Base-by-base conservation (phyloP, 2,329 filamentous ascomycete species). In the Aspergillus texensis region DNA sequence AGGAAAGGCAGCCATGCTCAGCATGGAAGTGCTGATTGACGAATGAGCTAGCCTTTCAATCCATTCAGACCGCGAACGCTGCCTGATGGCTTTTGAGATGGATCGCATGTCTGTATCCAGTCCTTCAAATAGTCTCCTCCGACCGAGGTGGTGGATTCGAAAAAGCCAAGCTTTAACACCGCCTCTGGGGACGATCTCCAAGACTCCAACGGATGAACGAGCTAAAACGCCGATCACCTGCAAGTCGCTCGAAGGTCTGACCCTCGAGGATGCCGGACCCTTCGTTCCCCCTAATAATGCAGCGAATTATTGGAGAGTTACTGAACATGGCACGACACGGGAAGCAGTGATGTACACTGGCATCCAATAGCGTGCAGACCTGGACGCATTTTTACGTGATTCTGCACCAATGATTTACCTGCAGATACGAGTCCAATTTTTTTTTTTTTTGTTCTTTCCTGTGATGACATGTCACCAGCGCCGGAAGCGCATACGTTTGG, bases 211-310 rank as follows among this genome's bases (percentile, higher is more conserved):
- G n/a, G 32, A 59, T 36, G 11, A 50, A n/a, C 21, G 41, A 54
- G 39, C 26, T 43, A 60, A 53, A 39, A 24, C 32, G 46, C 58
- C 58, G 58, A 60, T 60, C 58, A 2, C n/a, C 58, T 60, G 48
- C 58, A 59, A 39, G 57, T 48, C 34, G 41, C 57, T 58, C 43
- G 10, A 46, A 58, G 34, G 43, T 39, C 24, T 50, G 30, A 30
- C 52, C 52, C 52, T 55, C 34, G 52, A 39, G 52, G 34, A 55
- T 39, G 24, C 52, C 52, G 6, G 52, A 36, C 52, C 52, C n/a
- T 55, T 39, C 12, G 16, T 26, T 39, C 24, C 32, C 32, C 32
- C 30, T 24, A 26, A 55, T 55, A 55, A 39, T 26, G n/a, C 52
- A 55, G 4, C 28, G 11, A 6, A 54, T 24, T 54, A 39, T 55